Base-by-base conservation (phyloP, 768 basidiomycete species). In the Daedaleopsis sinensis region DNA sequence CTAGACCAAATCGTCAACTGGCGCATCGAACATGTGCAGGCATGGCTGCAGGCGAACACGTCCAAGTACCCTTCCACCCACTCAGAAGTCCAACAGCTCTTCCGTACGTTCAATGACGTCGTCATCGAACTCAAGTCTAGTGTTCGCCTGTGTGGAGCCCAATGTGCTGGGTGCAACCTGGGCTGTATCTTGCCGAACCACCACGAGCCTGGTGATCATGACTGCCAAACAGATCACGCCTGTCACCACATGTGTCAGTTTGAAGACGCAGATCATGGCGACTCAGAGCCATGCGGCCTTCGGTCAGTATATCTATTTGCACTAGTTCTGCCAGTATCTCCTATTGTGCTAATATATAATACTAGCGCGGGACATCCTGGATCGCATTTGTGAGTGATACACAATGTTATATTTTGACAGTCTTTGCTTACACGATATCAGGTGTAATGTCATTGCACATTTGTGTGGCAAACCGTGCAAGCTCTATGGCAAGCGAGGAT, bases 331-430 rank as follows among this genome's bases (percentile, higher is more conserved):
- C n/a, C n/a, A n/a, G n/a, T n/a, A n/a, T n/a, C n/a, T n/a, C n/a
- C n/a, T n/a, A n/a, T n/a, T n/a, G n/a, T n/a, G n/a, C n/a, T n/a
- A n/a, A 8, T 37, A 12, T 18, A 32, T 61, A 87, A 86, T n/a
- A 85, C 84, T 35, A n/a, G n/a, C n/a, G n/a, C n/a, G n/a, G 87
- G 86, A 0, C 86, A 88, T 61, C 69, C 78, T 23, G 84, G 83
- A 15, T 74, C 73, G 11, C 86, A 87, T 63, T 77, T 84, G 86
- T 86, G 68, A 21, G 54, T 35, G 61, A 42, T n/a, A 10, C n/a
- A 56, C 37, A 43, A n/a, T n/a, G n/a, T n/a, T n/a, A n/a, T n/a
- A n/a, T 7, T 32, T 7, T 32, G 27, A 32, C 4, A 32, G 3
- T 3, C 27, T 32, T 3, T 3, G 27, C 27, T 3, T 3, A 32